Evolutionary conservation across 2,329 filamentous ascomycete genomes (phyloP).

Genomic region (Colletotrichum phormii): DNA sequence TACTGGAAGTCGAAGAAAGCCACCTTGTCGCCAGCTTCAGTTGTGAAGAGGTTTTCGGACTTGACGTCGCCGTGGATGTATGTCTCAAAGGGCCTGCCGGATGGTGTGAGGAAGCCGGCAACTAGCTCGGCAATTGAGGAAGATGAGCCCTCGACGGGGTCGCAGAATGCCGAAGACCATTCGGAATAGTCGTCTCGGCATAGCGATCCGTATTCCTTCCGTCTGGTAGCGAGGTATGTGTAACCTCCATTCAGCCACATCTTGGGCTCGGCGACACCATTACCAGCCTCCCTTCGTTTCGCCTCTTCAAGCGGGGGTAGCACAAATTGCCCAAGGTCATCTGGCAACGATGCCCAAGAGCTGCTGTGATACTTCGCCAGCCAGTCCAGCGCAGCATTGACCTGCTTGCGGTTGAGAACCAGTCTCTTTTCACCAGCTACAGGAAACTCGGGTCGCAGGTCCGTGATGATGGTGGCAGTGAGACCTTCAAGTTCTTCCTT

Average conservation of each 20-base stretch:
- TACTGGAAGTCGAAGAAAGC: conserved; percentile 80
- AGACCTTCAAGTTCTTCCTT: conserved; percentile 50
- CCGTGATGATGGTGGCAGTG: conserved; percentile 68
- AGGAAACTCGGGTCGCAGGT: conserved; percentile 65
- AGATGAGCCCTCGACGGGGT: conserved; percentile 37
- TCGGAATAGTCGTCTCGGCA: conserved; percentile 59
- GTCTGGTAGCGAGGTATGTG: conserved; percentile 74
- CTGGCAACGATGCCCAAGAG: conserved; percentile 56
- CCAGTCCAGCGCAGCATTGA: conserved; percentile 69
- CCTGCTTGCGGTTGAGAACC: conserved; percentile 59
- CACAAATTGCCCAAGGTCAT: conserved; percentile 51
- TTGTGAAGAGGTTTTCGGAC: conserved; percentile 75
- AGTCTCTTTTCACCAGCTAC: conserved; percentile 66
- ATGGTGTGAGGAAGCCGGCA: conserved; percentile 61
- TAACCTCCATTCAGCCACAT: conserved; percentile 77
- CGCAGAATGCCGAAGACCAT: conserved; percentile 65
- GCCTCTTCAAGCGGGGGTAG: conserved; percentile 68
- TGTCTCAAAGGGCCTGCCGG: conserved; percentile 60
- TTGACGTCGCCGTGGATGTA: conserved; percentile 78
- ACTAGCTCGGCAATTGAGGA: conserved; percentile 63
- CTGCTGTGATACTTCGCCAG: conserved; percentile 70
- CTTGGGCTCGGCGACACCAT: conserved; percentile 38
- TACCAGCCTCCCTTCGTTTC: conserved; percentile 41
- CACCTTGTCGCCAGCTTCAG: conserved; percentile 57
- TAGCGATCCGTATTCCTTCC: conserved; percentile 65